Conservation (phyloP, 495 filamentous ascomycete genomes). For the Xylaria castorea region DNA sequence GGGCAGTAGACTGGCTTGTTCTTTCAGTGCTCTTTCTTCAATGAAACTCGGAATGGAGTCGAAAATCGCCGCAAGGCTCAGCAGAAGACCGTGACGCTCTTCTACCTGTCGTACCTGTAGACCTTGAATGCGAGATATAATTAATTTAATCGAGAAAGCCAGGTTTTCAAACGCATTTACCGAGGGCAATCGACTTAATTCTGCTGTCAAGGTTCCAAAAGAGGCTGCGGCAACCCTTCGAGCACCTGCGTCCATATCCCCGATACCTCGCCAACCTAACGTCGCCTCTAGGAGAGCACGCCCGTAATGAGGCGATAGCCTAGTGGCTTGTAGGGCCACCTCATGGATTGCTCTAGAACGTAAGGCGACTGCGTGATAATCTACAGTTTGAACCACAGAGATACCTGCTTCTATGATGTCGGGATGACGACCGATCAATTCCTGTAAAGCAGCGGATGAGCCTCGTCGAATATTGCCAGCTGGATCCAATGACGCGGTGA, state of each 20-base stretch:
- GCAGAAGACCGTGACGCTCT: constrained; percentile 69
- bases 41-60: constrained; percentile 46
- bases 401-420: constrained; percentile 83
- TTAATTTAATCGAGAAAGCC: constrained; percentile 35
- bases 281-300: constrained; percentile 70
- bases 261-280: constrained; percentile 87
- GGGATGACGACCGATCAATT: constrained; percentile 91
- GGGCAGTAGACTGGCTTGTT: constrained; percentile 24
- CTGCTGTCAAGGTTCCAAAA: constrained; percentile 65
- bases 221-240: constrained; percentile 73
- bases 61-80: constrained; percentile 62
- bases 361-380: constrained; percentile 90
- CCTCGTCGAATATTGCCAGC: constrained; percentile 91
- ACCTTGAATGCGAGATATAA: constrained; percentile 53
- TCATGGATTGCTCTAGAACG: constrained; percentile 80
- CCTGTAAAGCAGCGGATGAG: constrained; percentile 91
- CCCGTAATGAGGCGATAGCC: constrained; percentile 72
- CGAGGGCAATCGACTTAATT: constrained; percentile 36
- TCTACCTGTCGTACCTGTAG: constrained; percentile 68
- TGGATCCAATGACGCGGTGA: constrained; percentile 84
- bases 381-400: constrained; percentile 81
- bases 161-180: constrained; percentile 40
- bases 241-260: constrained; percentile 73
- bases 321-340: constrained; percentile 71
- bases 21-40: constrained; percentile 1